These are phyloP conservation scores for Trichosporon inkin DNA, from an alignment of 1,284 basidiomycete genomes.

Conservation along the genomic window DNA sequence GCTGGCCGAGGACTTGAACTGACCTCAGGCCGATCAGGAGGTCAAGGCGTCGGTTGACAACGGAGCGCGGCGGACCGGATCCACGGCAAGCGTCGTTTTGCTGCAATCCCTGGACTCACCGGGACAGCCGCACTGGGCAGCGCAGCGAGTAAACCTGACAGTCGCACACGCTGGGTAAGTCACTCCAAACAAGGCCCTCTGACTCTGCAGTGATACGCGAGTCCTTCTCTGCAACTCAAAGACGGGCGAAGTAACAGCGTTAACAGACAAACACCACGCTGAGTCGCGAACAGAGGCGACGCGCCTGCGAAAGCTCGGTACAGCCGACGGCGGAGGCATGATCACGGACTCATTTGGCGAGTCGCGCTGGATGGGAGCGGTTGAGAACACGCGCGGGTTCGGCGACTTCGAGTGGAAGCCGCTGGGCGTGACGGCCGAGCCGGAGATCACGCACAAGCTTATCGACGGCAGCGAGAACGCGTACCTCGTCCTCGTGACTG, in stretches of 20 bases:
- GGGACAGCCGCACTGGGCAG: slow-evolving; percentile 72
- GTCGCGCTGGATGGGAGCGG: slow-evolving; percentile 89
- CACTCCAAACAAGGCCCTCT: neutral
- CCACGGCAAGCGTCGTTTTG: slow-evolving; percentile 83
- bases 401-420: slow-evolving; percentile 88
- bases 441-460: slow-evolving; percentile 78
- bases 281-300: slow-evolving; percentile 81
- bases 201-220: slow-evolving; percentile 69
- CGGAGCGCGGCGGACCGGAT: slow-evolving; percentile 58
- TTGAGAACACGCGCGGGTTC: slow-evolving; percentile 88
- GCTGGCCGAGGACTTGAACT: neutral
- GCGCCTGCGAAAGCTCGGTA: slow-evolving; percentile 77
- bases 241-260: slow-evolving; percentile 66
- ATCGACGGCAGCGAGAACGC: slow-evolving; percentile 71
- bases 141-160: slow-evolving; percentile 66
- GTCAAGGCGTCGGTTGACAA: slow-evolving; percentile 58
- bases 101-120: slow-evolving; percentile 76
- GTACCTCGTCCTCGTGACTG: slow-evolving; percentile 75
- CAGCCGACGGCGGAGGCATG: slow-evolving; percentile 57
- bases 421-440: slow-evolving; percentile 89
- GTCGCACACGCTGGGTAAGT: slow-evolving; percentile 87
- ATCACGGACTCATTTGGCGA: slow-evolving; percentile 96
- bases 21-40: slow-evolving; percentile 58
- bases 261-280: slow-evolving; percentile 90
- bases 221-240: slow-evolving; percentile 73